These are phyloP conservation scores for Colletotrichum tofieldiae DNA, from an alignment of 2,329 filamentous ascomycete genomes.

Conservation along the genomic window DNA sequence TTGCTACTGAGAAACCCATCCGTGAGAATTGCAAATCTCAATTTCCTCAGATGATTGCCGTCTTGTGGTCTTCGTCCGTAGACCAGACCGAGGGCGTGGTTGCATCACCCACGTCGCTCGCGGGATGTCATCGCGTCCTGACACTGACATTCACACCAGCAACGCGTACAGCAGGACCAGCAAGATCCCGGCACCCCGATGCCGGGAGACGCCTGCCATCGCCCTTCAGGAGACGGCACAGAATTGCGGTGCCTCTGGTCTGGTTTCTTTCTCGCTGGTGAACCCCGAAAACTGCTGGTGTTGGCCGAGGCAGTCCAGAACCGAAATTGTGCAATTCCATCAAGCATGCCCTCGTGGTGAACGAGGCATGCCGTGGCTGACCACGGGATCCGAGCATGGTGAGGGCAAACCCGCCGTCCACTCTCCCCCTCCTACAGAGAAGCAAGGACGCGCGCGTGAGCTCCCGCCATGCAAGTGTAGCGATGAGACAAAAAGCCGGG, in stretches of 20 bases:
- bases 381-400: too few species aligned
- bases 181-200: constrained; percentile 2
- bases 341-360: too few species aligned
- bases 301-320: neutral
- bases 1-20: too few species aligned
- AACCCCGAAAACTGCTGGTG: neutral
- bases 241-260: neutral
- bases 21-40: neutral
- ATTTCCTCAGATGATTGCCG: neutral
- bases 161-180: neutral
- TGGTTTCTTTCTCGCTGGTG: neutral
- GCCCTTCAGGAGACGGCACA: neutral
- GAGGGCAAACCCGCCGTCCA: too few species aligned
- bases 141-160: neutral
- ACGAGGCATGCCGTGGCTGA: too few species aligned
- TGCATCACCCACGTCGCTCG: neutral
- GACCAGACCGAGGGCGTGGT: neutral
- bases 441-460: too few species aligned
- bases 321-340: too few species aligned
- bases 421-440: too few species aligned
- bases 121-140: constrained; percentile 22
- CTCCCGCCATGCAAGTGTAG: too few species aligned
- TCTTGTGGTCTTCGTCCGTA: neutral
- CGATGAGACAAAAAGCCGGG: too few species aligned
- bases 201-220: constrained; percentile 15